A percentile compares a stretch with the other conserved stretches of the same genome.
Evolutionary conservation across 306 rosid species (phyloP).

Genomic region (Mimosa pudica): DNA sequence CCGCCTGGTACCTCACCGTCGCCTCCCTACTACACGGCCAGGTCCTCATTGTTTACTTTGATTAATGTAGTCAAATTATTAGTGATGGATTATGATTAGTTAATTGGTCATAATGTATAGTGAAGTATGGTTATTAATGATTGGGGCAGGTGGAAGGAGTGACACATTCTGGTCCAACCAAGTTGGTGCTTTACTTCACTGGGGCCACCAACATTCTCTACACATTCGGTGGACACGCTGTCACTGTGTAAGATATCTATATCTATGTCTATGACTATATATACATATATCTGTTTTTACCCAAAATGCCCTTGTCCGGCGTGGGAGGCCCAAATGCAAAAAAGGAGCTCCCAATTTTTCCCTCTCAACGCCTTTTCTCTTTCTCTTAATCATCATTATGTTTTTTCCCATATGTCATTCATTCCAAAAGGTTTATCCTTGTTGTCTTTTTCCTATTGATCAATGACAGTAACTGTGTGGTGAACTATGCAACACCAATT

Average conservation of each 20-base stretch:
- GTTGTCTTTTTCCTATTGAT: neutral
- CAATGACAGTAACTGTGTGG: too few species aligned
- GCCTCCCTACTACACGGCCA: slow-evolving; percentile 79
- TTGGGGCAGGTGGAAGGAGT: slow-evolving; percentile 70
- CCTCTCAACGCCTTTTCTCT: neutral
- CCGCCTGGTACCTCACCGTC: slow-evolving; percentile 85
- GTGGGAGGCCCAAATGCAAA: neutral
- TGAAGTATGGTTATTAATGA: neutral
- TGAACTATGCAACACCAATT: too few species aligned
- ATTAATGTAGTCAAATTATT: neutral
- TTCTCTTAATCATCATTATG: neutral
- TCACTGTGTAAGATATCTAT: slow-evolving; percentile 69
- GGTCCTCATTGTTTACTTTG: slow-evolving; percentile 33
- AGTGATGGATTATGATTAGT: too few species aligned
- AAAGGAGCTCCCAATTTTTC: neutral
- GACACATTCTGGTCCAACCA: slow-evolving; percentile 80
- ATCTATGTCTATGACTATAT: too few species aligned
- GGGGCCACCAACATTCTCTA: slow-evolving; percentile 94
- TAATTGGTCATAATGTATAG: neutral
- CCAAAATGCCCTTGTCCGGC: slow-evolving; percentile 1
- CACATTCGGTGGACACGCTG: slow-evolving; percentile 93
- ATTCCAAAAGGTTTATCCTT: neutral
- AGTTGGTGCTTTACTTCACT: slow-evolving; percentile 76
- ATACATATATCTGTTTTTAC: too few species aligned
- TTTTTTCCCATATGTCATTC: neutral